These are phyloP conservation scores for Daldinia loculata DNA, from an alignment of 495 filamentous ascomycete genomes.

Conservation along the genomic window DNA sequence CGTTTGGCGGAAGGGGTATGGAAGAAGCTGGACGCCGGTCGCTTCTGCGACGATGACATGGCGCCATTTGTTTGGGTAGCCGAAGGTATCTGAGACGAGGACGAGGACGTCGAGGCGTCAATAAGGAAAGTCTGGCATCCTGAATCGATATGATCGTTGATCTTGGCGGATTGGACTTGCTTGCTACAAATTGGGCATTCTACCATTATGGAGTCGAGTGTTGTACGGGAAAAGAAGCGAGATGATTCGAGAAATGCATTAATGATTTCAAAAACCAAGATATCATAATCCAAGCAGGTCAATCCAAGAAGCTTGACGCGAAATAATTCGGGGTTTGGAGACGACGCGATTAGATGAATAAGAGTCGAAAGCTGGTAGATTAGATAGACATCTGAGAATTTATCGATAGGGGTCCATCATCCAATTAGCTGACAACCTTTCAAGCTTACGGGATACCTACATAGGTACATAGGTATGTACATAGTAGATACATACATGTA, in stretches of 20 bases:
- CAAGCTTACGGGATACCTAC: neutral
- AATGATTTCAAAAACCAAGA: neutral
- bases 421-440: neutral
- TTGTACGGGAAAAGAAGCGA: neutral
- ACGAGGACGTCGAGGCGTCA: constrained; percentile 47
- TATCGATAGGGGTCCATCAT: constrained; percentile 2
- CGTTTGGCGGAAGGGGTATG: constrained; percentile 71
- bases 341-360: constrained; percentile 23
- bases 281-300: neutral
- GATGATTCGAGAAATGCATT: neutral
- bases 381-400: neutral
- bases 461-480: neutral
- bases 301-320: constrained; percentile 21
- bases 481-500: too few relatives aligned
- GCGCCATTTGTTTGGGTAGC: constrained; percentile 57
- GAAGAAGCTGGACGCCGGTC: constrained; percentile 76
- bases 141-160: constrained; percentile 93
- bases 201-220: constrained; percentile 65
- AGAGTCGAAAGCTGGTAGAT: neutral
- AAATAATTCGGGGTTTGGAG: constrained; percentile 9
- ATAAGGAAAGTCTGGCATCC: constrained; percentile 72
- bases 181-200: constrained; percentile 88
- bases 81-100: constrained; percentile 35
- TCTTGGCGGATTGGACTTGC: constrained; percentile 74
- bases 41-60: constrained; percentile 56